These are phyloP conservation scores for Lippia alba DNA, from an alignment of 305 asterid genomes.

Conservation along the genomic window DNA sequence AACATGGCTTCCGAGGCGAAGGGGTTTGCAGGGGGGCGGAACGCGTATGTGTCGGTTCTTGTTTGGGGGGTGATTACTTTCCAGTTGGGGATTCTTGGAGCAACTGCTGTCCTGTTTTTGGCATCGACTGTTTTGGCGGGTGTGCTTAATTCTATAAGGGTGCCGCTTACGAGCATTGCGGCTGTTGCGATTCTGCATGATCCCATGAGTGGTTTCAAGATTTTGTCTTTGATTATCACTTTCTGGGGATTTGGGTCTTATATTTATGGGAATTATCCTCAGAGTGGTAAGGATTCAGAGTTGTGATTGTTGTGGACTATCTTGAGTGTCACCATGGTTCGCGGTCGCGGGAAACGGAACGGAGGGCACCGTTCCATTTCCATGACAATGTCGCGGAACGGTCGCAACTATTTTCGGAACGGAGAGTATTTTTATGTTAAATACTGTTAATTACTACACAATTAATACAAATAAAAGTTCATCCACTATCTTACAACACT, in stretches of 20 bases:
- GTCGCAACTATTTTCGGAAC: too few species aligned
- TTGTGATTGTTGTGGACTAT: constrained; percentile 20
- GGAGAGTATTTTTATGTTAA: too few species aligned
- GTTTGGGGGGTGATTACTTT: constrained; percentile 75
- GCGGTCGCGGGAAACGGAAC: too few species aligned
- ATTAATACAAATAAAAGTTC: too few species aligned
- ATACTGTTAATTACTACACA: too few species aligned
- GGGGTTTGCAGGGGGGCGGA: constrained; percentile 61
- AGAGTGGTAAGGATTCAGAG: constrained; percentile 32
- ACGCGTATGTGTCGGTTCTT: constrained; percentile 62
- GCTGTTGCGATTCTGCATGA: constrained; percentile 71
- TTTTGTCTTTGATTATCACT: constrained; percentile 65
- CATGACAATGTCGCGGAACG: too few species aligned
- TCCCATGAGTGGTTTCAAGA: constrained; percentile 97
- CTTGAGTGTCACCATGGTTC: not conserved
- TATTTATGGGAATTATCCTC: constrained; percentile 69
- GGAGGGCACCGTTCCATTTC: too few species aligned
- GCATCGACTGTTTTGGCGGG: constrained; percentile 91
- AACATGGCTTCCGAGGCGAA: constrained; percentile 68
- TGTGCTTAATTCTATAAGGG: constrained; percentile 82
- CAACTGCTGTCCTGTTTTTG: constrained; percentile 70
- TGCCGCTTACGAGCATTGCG: constrained; percentile 82
- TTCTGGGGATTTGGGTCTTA: constrained; percentile 93
- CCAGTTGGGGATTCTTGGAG: constrained; percentile 87
- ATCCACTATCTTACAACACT: too few species aligned